Base-by-base conservation (phyloP, 2,329 filamentous ascomycete genomes). In the Diaporthe citriasiana region DNA sequence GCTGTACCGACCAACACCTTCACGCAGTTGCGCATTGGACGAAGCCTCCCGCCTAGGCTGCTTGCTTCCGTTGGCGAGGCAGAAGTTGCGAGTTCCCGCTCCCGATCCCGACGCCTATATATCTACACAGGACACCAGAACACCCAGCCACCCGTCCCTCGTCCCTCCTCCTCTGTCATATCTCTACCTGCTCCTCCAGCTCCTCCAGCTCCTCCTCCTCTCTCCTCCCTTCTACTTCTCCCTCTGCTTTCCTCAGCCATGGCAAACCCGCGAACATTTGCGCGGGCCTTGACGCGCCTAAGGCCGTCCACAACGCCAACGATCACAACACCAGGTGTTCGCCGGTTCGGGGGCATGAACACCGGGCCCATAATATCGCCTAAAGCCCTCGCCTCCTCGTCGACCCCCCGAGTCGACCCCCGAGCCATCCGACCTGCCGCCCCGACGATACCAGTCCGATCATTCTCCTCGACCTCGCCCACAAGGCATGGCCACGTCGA, bases 401-500 rank as follows among this genome's bases (percentile, higher is more conserved):
- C 53, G 50, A 69, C 38, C 38, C 30, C n/a, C 57, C 73, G 70
- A 17, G 8, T 30, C 13, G 53, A 25, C 6, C 5, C 45, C 38
- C 65, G 57, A 40, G 55, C n/a, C 55, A 47, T 42, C 42, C 70
- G 70, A 38, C 35, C 63, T 6, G 38, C 22, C 9, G 38, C 22
- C 42, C 30, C 50, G 5, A 19, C 68, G 70, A 35, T 35, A 27
- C 25, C 76, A 73, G 45, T 53, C 30, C 60, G 78, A 75, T 40
- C 50, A 59, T 47, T 98, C 82, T 93, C 93, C 55, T 90, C 89
- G 15, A 92, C 92, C 6, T 81, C 89, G 15, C 80, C 85, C 73
- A 83, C 85, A 71, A 85, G 83, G 66, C 97, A 99, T 83, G 95
- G 93, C 60, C 94, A 98, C 82, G 85, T 98, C 78, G 90, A 92